phyloP scores from a whole-genome alignment of 805 yeast genomes.

The Millerozyma miso region DNA sequence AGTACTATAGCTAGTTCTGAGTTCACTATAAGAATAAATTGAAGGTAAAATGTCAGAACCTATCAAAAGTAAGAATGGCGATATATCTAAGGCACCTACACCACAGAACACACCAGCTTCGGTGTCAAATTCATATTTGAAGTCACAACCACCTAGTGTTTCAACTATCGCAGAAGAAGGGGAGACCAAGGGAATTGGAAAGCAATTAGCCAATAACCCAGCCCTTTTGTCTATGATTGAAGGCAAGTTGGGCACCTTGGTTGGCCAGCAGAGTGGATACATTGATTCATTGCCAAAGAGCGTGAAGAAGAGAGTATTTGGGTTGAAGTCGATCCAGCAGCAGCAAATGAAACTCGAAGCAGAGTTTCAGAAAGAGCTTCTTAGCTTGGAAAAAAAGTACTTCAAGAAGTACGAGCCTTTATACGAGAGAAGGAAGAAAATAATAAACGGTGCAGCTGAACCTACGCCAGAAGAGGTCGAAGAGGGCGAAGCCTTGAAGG shows the following conservation, averaged over 20 bases:
- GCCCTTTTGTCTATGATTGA: slow-evolving; percentile 82
- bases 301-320: slow-evolving; percentile 73
- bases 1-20: neutral
- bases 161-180: slow-evolving; percentile 72
- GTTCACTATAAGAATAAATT: neutral
- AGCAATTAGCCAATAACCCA: slow-evolving; percentile 70
- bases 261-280: slow-evolving; percentile 86
- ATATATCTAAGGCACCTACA: slow-evolving; percentile 90
- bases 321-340: slow-evolving; percentile 77
- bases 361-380: slow-evolving; percentile 84
- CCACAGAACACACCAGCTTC: slow-evolving; percentile 98
- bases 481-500: slow-evolving; percentile 70
- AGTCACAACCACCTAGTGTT: slow-evolving; percentile 52
- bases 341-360: slow-evolving; percentile 81
- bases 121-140: slow-evolving; percentile 68
- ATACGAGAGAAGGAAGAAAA: slow-evolving; percentile 64
- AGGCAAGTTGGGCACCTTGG: slow-evolving; percentile 78
- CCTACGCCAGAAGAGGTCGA: slow-evolving; percentile 77
- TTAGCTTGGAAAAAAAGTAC: slow-evolving; percentile 80
- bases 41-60: slow-evolving; percentile 69
- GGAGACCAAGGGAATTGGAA: slow-evolving; percentile 29
- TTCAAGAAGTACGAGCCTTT: slow-evolving; percentile 70
- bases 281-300: slow-evolving; percentile 67
- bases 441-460: slow-evolving; percentile 68
- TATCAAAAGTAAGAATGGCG: slow-evolving; percentile 65